Base-by-base conservation (phyloP, 208 protist genomes). In the Trypanosoma platydactyli region DNA sequence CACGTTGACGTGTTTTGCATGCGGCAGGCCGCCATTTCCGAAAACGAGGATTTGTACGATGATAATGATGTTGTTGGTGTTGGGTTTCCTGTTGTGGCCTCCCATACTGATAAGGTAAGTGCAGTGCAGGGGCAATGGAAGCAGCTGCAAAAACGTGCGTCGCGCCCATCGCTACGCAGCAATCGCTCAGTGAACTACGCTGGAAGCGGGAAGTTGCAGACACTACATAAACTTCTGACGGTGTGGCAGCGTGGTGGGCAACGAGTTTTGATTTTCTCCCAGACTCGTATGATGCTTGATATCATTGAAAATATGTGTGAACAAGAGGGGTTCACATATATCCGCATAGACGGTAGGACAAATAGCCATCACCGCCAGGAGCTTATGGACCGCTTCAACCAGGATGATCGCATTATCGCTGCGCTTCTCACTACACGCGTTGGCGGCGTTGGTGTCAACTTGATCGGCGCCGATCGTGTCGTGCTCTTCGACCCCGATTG, bases 401-500 rank as follows among this genome's bases (percentile, higher is more conserved):
- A 80, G 5, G 85, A 97, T 64, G 64, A 73, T 2, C 52, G 22
- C 13, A 88, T 99, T 12, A 98, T 99, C 70, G 59, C 97, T 11
- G 98, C 99, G 40, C 74, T 99, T 5, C 80, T 99, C 30, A 99
- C 98, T 3, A 99, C 98, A 13, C 85, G 91, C 18, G 97, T 97
- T 9, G 97, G 98, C 27, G 98, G 98, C 42, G 71, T 99, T 29
- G 99, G 99, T 24, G 76, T 99, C 18, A 99, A 99, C 73, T 74
- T 99, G 0, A 98, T 88, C 22, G 98, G 98, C 42, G 98, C 98
- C 7, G 91, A 99, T 66, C 84, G 97, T 25, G 98, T 99, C 12
- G 80, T 99, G n/a, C 86, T 99, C 24, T 99, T 97, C 59, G 98
- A 99, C 72, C 98, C 98, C 0, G 98, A 99, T 81, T 99, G 98